Evolutionary conservation across 2,329 filamentous ascomycete species (phyloP), one percentile per base, ranked within the genome.

Genomic region (Kalmusia sp.): DNA sequence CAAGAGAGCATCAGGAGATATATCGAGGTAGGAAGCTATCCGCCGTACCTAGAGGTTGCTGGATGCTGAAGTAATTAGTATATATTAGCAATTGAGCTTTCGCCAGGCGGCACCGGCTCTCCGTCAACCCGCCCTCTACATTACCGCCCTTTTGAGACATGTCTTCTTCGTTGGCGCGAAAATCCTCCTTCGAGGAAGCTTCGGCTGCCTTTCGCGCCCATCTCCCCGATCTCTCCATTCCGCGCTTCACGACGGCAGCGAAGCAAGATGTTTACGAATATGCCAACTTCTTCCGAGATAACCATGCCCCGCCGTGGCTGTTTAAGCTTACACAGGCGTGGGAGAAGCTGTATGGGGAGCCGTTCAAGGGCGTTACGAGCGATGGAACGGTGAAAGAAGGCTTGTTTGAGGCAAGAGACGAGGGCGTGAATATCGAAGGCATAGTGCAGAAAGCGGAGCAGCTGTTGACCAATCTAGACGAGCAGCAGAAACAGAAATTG

Each of bases 361-460:
- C 89, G 0, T 92, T 85, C 69, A 86, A 83, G 64, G 89, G 89
- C 21, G 78, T 92, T 17, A 91, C 89, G 0, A 85, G 73, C 9
- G 87, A 92, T 58, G 89, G 88, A 81, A 76, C 63, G 4, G 76
- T 88, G 1, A 79, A 75, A 15, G 76, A 78, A 0, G 79, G 76
- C 6, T 75, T 90, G 1, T 90, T 86, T 71, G 64, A 76, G 35
- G 65, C 87, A 3, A 81, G 86, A 60, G 87, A 91, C 62, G 87
- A 91, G 63, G 85, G 80, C 8, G 74, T 89, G 1, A 81, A 84
- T 0, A 86, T 88, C 30, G 73, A 77, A 0, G 56, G 68, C 3
- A 88, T 90, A n/a, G 82, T 85, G 9, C 54, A 75, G 0, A 79
- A 83, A 0, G 78, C 83, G 0, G 68, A 82, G 2, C 51, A 66